Evolutionary conservation across 1,139 yeast genomes (phyloP).

Genomic region (Saccharomyces pastorianus): DNA sequence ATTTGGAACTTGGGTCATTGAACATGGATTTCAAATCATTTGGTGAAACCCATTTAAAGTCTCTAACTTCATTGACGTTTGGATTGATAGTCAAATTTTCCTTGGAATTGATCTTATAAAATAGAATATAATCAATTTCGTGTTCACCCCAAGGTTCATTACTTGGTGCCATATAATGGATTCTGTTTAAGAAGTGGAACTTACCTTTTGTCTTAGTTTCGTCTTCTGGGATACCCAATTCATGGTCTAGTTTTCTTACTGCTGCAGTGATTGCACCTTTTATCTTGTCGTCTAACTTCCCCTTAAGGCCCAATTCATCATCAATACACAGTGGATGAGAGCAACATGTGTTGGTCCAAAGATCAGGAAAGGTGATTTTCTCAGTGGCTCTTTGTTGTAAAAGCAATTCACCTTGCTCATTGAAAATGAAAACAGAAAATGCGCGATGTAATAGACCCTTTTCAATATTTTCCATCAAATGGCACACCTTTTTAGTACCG

Average conservation of each 20-base stretch:
- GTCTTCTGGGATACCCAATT: conserved; percentile 77
- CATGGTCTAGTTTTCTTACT: conserved; percentile 84
- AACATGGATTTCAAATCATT: conserved; percentile 73
- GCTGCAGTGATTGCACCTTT: conserved; percentile 84
- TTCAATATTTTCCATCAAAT: conserved; percentile 78
- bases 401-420: conserved; percentile 64
- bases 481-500: conserved; percentile 89
- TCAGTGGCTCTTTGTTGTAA: conserved; percentile 93
- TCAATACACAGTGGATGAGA: conserved; percentile 90
- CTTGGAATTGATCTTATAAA: conserved; percentile 56
- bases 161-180: conserved; percentile 85
- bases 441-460: conserved; percentile 89
- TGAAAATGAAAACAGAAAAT: conserved; percentile 85
- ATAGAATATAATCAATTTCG: conserved; percentile 89
- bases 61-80: conserved; percentile 79
- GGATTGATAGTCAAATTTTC: conserved; percentile 38
- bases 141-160: conserved; percentile 94
- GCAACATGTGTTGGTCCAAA: conserved; percentile 99
- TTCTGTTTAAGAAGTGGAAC: conserved; percentile 82
- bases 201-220: conserved; percentile 30
- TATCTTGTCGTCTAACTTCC: conserved; percentile 50
- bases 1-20: conserved; percentile 49
- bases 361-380: conserved; percentile 88
- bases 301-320: conserved; percentile 58
- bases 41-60: conserved; percentile 62